Conservation (phyloP, 2,329 filamentous ascomycete species). For the Epichloe amarillans region DNA sequence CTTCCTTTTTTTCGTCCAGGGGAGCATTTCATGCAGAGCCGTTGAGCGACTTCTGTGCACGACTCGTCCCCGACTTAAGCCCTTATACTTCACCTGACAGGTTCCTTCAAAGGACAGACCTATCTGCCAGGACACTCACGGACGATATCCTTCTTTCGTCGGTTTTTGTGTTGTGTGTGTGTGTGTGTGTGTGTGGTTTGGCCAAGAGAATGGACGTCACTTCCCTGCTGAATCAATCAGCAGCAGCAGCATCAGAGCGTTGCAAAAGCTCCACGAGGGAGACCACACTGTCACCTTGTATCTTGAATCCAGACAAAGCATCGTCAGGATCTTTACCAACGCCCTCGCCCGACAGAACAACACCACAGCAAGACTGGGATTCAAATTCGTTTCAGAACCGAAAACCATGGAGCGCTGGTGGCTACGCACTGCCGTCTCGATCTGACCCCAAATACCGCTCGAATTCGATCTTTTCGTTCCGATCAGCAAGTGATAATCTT, state of each 20-base stretch:
- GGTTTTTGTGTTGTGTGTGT: neutral
- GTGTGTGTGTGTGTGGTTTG: neutral
- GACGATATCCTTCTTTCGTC: neutral
- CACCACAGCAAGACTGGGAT: conserved; percentile 12
- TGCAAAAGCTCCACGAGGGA: conserved; percentile 5
- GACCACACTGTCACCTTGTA: conserved; percentile 5
- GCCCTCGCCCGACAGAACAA: conserved; percentile 20
- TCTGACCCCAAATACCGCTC: conserved; percentile 23
- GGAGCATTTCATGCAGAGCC: neutral
- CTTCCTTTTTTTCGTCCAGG: neutral
- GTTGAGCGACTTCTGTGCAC: conserved; percentile 1
- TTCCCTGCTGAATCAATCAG: conserved; percentile 26
- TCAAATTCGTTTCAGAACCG: conserved; percentile 16
- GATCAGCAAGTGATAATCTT: conserved; percentile 13
- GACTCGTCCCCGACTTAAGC: neutral
- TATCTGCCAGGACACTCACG: neutral
- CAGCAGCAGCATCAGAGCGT: conserved; percentile 8
- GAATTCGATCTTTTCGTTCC: conserved; percentile 9
- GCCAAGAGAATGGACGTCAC: conserved; percentile 26
- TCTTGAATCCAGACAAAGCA: neutral
- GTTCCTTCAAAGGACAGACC: neutral
- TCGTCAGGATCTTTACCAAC: conserved; percentile 15
- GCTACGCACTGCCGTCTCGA: conserved; percentile 32
- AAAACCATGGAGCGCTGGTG: conserved; percentile 38
- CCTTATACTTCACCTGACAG: neutral